phyloP scores from a whole-genome alignment of 2,329 filamentous ascomycete genomes.

The Leptosphaerulina australis region DNA sequence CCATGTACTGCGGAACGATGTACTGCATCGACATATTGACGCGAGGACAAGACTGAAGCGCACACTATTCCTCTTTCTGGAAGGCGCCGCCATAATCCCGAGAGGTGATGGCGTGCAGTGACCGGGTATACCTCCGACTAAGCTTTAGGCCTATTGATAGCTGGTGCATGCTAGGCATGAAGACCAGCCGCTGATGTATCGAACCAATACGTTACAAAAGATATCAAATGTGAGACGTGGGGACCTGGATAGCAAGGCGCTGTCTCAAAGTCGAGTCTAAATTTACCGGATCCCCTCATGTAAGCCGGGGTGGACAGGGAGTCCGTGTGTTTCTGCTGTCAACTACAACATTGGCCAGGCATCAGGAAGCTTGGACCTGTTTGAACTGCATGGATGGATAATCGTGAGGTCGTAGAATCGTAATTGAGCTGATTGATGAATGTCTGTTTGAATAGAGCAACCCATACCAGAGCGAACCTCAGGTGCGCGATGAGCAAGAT shows the following conservation, averaged over 20 bases:
- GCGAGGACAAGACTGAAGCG: constrained; percentile 48
- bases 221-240: constrained; percentile 51
- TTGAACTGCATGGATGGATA: constrained; percentile 30
- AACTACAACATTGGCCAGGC: constrained; percentile 43
- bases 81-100: constrained; percentile 43
- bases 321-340: constrained; percentile 42
- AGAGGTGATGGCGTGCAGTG: constrained; percentile 46
- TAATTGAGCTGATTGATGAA: neutral
- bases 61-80: constrained; percentile 42
- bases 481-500: neutral
- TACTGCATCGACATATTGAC: constrained; percentile 51
- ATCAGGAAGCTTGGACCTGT: constrained; percentile 26
- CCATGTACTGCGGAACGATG: constrained; percentile 49
- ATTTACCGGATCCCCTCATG: constrained; percentile 47
- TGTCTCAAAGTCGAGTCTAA: constrained; percentile 48
- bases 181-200: constrained; percentile 42
- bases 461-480: neutral
- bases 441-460: neutral
- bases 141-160: constrained; percentile 49
- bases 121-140: constrained; percentile 43
- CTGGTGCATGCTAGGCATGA: constrained; percentile 41
- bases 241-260: constrained; percentile 36
- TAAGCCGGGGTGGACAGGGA: constrained; percentile 43
- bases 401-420: constrained; percentile 23
- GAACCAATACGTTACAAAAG: constrained; percentile 44